Evolutionary conservation across 2,329 filamentous ascomycete genomes (phyloP).

Genomic region (Nigrograna mackinnonii): DNA sequence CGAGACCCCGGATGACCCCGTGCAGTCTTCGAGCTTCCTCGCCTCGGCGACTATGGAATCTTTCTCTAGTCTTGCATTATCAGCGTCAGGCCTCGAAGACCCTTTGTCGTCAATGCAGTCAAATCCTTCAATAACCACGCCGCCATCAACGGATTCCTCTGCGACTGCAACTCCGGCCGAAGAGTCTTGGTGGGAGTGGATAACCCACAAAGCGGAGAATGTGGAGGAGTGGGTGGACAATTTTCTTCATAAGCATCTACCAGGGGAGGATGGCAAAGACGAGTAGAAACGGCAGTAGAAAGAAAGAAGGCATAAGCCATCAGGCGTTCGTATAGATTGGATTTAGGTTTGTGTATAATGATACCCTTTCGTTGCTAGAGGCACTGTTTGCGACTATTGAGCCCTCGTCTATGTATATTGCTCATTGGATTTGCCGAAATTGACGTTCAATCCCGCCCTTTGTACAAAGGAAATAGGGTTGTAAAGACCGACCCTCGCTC

Average conservation of each 20-base stretch:
- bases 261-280: constrained; percentile 5
- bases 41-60: constrained; percentile 22
- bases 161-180: constrained; percentile 10
- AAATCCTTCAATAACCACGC: constrained; percentile 11
- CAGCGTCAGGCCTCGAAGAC: constrained; percentile 24
- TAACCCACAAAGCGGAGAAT: constrained; percentile 38
- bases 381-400: too few species aligned
- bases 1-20: constrained; percentile 60
- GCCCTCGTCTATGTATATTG: too few species aligned
- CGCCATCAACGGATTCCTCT: constrained; percentile 18
- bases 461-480: too few species aligned
- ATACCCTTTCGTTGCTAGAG: neutral
- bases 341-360: neutral
- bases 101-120: constrained; percentile 9
- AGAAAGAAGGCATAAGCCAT: neutral
- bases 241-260: constrained; percentile 33
- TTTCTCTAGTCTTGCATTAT: constrained; percentile 23
- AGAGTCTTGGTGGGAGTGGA: constrained; percentile 40
- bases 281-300: neutral
- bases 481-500: too few species aligned
- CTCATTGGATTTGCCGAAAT: too few species aligned
- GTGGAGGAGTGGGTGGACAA: constrained; percentile 40
- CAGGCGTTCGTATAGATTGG: neutral
- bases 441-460: too few species aligned
- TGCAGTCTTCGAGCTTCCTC: constrained; percentile 11